Percentiles rank a stretch among this genome's conserved stretches.
These are phyloP conservation scores for Calendula officinalis DNA, from an alignment of 129 eudicot genomes.

Conservation along the genomic window DNA sequence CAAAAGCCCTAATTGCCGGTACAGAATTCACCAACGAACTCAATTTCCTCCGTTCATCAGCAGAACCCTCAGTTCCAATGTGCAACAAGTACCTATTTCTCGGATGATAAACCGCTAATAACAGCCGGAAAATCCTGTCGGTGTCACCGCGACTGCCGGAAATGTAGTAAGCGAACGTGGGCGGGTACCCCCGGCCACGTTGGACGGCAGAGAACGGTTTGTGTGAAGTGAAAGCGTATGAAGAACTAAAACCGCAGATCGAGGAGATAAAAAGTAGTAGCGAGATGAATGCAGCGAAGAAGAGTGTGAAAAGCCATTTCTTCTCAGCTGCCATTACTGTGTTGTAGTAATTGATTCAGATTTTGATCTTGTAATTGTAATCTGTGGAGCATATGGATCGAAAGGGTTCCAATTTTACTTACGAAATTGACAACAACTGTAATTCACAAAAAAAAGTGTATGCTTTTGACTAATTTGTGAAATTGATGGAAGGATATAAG, in stretches of 20 bases:
- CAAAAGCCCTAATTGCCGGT: slow-evolving; percentile 72
- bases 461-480: slow-evolving; percentile 16
- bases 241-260: slow-evolving; percentile 51
- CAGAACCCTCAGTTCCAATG: slow-evolving; percentile 58
- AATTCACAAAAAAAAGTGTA: slow-evolving; percentile 4
- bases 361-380: slow-evolving; percentile 10
- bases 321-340: slow-evolving; percentile 62
- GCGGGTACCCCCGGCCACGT: slow-evolving; percentile 69
- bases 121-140: slow-evolving; percentile 57
- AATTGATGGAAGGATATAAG: neutral
- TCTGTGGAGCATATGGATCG: slow-evolving; percentile 26
- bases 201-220: slow-evolving; percentile 44
- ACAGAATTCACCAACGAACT: slow-evolving; percentile 51
- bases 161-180: slow-evolving; percentile 85
- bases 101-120: slow-evolving; percentile 87
- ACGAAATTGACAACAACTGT: neutral
- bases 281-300: slow-evolving; percentile 70
- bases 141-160: slow-evolving; percentile 64
- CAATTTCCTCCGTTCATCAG: slow-evolving; percentile 61
- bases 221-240: slow-evolving; percentile 31
- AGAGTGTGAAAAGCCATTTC: slow-evolving; percentile 80
- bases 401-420: slow-evolving; percentile 16
- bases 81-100: slow-evolving; percentile 85
- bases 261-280: slow-evolving; percentile 56
- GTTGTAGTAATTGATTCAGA: neutral